These are phyloP conservation scores for Taiozyma sp. DNA, from an alignment of 1,139 yeast genomes.

Conservation along the genomic window DNA sequence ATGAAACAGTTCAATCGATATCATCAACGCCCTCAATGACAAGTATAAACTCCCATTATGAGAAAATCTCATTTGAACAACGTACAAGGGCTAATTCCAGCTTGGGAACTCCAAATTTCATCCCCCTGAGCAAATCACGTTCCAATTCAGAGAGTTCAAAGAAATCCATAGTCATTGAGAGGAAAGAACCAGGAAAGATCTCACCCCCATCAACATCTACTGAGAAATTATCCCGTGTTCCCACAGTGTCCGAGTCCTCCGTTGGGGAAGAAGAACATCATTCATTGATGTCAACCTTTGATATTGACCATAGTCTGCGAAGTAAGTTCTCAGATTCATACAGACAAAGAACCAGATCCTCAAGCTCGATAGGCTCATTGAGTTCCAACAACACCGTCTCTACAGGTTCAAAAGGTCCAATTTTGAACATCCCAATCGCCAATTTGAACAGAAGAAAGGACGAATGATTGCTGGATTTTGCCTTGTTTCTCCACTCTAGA, in stretches of 20 bases:
- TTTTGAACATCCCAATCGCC: conserved; percentile 20
- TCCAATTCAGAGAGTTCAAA: conserved; percentile 18
- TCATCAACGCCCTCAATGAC: conserved; percentile 23
- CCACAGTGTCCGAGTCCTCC: neutral
- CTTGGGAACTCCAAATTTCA: conserved; percentile 7
- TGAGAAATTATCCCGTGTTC: conserved; percentile 6
- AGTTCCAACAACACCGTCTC: neutral
- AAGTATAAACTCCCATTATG: conserved; percentile 14
- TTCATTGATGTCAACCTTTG: neutral
- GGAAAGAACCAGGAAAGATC: conserved; percentile 11
- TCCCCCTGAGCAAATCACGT: conserved; percentile 16
- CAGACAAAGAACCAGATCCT: conserved; percentile 4
- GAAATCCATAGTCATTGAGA: neutral
- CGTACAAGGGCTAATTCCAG: conserved; percentile 15
- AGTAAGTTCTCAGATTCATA: conserved; percentile 5
- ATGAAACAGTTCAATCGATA: conserved; percentile 4
- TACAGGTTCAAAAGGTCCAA: conserved; percentile 7
- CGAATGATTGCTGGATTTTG: neutral
- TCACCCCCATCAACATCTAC: conserved; percentile 11
- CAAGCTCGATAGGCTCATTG: neutral
- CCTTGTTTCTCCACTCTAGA: neutral
- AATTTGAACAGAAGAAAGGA: conserved; percentile 15
- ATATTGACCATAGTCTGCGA: conserved; percentile 1
- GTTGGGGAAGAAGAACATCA: neutral
- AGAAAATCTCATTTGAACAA: conserved; percentile 11